These are phyloP conservation scores for Plenodomus lindquistii DNA, from an alignment of 2,329 filamentous ascomycete species.

Conservation along the genomic window DNA sequence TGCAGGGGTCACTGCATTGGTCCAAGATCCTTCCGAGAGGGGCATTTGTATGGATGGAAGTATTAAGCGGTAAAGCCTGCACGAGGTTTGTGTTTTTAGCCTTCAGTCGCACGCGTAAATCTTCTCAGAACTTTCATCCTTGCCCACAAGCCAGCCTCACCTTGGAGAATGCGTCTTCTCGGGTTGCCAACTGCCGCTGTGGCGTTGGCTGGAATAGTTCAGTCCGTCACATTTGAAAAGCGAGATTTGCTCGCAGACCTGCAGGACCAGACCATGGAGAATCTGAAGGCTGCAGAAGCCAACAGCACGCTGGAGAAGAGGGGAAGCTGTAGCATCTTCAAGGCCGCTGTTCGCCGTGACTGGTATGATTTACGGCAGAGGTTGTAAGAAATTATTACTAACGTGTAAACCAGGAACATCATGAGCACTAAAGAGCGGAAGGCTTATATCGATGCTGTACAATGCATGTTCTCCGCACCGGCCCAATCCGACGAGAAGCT, in stretches of 20 bases:
- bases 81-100: no score
- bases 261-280: conserved; percentile 14
- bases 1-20: no score
- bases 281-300: conserved; percentile 8
- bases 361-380: conserved; percentile 13
- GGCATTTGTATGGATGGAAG: no score
- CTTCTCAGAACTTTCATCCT: no score
- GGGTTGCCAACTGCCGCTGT: conserved; percentile 6
- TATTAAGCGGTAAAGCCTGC: no score
- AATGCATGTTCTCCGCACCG: conserved; percentile 34
- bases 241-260: conserved; percentile 14
- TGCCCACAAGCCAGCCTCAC: no score
- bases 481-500: conserved; percentile 22
- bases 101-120: no score
- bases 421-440: no score
- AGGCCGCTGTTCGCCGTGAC: conserved; percentile 13
- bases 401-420: no score
- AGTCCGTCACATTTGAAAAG: conserved; percentile 9
- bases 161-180: conserved; percentile 10
- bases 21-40: no score
- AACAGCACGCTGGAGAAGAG: conserved; percentile 7
- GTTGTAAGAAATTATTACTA: no score
- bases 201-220: conserved; percentile 9
- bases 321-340: conserved; percentile 8
- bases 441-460: conserved; percentile 44